A percentile compares a stretch with the other conserved stretches of the same genome.
These are phyloP conservation scores for Tetrastigma voinierianum DNA, from an alignment of 164 flowering plant genomes.

Conservation along the genomic window DNA sequence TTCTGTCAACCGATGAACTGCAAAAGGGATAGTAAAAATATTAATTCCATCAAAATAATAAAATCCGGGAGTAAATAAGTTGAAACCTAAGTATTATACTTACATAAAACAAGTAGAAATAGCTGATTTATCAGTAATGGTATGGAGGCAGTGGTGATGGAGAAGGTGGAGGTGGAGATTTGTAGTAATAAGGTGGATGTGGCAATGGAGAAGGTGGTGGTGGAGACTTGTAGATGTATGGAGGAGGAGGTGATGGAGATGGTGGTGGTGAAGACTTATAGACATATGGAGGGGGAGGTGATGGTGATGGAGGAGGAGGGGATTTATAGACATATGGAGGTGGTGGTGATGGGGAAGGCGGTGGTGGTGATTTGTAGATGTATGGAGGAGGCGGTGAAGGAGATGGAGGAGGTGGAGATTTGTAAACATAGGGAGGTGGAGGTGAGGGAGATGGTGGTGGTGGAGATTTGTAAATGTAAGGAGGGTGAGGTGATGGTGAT, in stretches of 20 bases:
- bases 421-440: conserved; percentile 3
- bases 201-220: not conserved
- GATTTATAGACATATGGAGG: not conserved
- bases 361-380: not conserved
- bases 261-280: not conserved
- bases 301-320: not conserved
- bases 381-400: not conserved
- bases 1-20: too few relatives aligned
- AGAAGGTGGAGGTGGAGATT: too few relatives aligned
- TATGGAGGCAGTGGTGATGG: not conserved
- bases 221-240: not conserved
- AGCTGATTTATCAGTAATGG: not conserved
- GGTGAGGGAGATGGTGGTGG: conserved; percentile 1
- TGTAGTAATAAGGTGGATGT: not conserved
- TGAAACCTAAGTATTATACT: too few relatives aligned
- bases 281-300: not conserved
- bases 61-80: too few relatives aligned
- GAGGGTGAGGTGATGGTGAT: conserved; percentile 1
- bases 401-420: conserved; percentile 1
- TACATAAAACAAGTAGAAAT: too few relatives aligned
- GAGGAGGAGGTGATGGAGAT: not conserved
- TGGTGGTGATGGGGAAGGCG: not conserved
- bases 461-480: not conserved
- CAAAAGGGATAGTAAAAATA: too few relatives aligned
- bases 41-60: too few relatives aligned